These are phyloP conservation scores for Scutellaria galericulata DNA, from an alignment of 257 asterid genomes.

Conservation along the genomic window DNA sequence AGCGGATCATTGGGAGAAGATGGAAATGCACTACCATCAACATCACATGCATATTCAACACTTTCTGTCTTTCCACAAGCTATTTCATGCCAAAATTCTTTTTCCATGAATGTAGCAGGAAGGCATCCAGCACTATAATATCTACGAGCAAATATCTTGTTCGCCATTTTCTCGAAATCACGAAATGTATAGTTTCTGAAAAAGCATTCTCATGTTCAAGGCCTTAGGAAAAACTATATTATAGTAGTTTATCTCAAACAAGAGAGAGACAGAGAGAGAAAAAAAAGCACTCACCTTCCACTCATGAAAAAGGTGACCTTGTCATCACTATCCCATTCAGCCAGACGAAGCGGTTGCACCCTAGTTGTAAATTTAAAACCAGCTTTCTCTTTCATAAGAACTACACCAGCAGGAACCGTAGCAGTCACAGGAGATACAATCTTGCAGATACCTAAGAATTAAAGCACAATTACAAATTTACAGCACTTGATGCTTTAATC, in stretches of 20 bases:
- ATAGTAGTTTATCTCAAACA: conserved; percentile 24
- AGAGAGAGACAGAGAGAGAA: conserved; percentile 8
- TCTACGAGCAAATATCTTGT: conserved; percentile 91
- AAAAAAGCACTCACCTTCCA: conserved; percentile 68
- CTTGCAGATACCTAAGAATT: conserved; percentile 84
- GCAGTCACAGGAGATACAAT: conserved; percentile 90
- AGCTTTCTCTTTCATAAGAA: conserved; percentile 84
- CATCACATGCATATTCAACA: conserved; percentile 99
- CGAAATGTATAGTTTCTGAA: conserved; percentile 94
- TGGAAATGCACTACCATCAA: conserved; percentile 99
- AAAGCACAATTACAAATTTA: conserved; percentile 34
- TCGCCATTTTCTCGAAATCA: conserved; percentile 99
- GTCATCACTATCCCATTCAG: conserved; percentile 93
- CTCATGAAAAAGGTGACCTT: conserved; percentile 94
- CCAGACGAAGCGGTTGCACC: conserved; percentile 97
- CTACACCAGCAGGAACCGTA: conserved; percentile 95
- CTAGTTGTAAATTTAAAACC: conserved; percentile 94
- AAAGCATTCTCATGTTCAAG: conserved; percentile 43
- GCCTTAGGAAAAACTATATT: conserved; percentile 29
- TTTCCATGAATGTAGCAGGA: conserved; percentile 86
- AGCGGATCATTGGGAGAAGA: conserved; percentile 84
- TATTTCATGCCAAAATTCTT: conserved; percentile 98
- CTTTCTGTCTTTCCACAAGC: conserved; percentile 94
- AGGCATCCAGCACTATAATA: conserved; percentile 90
- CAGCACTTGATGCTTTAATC: conserved; percentile 30